A percentile compares a stretch with the other conserved stretches of the same genome.
Evolutionary conservation across 2,329 filamentous ascomycete genomes (phyloP).

Genomic region (Coleophoma eucalyptorum): DNA sequence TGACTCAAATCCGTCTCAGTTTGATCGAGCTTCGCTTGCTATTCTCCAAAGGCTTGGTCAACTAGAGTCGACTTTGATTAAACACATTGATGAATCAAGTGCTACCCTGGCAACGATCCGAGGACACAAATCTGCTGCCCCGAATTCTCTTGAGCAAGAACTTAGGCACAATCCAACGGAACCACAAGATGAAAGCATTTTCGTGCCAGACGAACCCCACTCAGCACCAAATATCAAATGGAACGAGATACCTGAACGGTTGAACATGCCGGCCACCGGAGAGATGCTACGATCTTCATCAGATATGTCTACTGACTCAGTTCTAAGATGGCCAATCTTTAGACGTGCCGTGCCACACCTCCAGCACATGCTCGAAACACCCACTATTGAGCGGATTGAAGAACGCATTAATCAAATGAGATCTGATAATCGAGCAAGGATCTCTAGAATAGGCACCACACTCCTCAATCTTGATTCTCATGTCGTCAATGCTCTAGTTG

Average conservation of each 20-base stretch:
- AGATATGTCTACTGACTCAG: background rate
- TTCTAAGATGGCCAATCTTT: conserved; percentile 1
- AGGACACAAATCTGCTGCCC: background rate
- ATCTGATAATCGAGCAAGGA: background rate
- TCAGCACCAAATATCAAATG: background rate
- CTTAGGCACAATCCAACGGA: background rate
- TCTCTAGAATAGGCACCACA: conserved; percentile 3
- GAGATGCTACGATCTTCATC: background rate
- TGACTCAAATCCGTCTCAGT: conserved; percentile 15
- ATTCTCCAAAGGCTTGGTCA: conserved; percentile 15
- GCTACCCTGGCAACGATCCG: background rate
- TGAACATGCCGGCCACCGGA: background rate
- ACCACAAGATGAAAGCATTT: background rate
- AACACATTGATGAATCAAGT: background rate
- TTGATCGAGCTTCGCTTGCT: conserved; percentile 16
- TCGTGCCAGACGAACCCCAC: no score
- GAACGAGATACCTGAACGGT: background rate
- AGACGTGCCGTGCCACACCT: background rate
- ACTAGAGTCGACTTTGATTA: conserved; percentile 5
- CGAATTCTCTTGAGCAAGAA: background rate
- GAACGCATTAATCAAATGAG: background rate
- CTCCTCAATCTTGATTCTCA: conserved; percentile 12
- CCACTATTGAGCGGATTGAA: background rate
- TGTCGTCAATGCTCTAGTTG: conserved; percentile 11
- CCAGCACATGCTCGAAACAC: background rate